phyloP scores from a whole-genome alignment of 2,329 filamentous ascomycete genomes.

The Trichophyton verrucosum region DNA sequence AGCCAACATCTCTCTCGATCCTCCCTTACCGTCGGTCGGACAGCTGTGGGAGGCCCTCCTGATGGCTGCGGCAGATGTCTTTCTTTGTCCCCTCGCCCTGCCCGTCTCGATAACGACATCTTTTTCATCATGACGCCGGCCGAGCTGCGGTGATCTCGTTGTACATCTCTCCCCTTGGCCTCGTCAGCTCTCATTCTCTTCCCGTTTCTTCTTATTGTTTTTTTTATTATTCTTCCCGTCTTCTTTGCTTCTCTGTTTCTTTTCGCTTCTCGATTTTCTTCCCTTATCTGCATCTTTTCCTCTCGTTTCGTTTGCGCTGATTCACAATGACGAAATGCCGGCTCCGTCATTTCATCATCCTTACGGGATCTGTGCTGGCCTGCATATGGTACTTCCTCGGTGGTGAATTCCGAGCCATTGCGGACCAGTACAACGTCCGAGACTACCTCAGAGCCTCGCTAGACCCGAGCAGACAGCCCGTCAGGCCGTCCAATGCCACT shows the following conservation, averaged over 20 bases:
- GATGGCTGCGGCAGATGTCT: not conserved
- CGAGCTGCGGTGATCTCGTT: not conserved
- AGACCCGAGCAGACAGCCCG: not conserved
- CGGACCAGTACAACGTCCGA: constrained; percentile 1
- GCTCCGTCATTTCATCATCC: not conserved
- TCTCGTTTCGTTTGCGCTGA: not conserved
- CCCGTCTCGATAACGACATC: not conserved
- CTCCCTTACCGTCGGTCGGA: not conserved
- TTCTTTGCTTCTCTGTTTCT: not conserved
- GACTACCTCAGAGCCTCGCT: constrained; percentile 1
- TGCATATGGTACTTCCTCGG: not conserved
- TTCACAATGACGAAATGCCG: constrained; percentile 1
- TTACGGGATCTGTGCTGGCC: not conserved
- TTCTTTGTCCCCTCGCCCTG: not conserved
- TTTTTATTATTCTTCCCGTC: not conserved
- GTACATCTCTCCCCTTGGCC: not conserved
- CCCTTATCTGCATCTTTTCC: not conserved
- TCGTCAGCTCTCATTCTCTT: not conserved
- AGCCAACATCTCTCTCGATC: not conserved
- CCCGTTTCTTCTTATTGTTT: not conserved
- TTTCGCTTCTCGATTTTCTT: not conserved
- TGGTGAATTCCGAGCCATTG: not conserved
- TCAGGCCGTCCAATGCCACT: not conserved
- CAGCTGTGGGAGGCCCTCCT: not conserved
- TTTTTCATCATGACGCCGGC: not conserved